Evolutionary conservation across 257 asterid genomes (phyloP), one percentile per base, ranked within the genome.

Genomic region (Solanum infundibuliforme): DNA sequence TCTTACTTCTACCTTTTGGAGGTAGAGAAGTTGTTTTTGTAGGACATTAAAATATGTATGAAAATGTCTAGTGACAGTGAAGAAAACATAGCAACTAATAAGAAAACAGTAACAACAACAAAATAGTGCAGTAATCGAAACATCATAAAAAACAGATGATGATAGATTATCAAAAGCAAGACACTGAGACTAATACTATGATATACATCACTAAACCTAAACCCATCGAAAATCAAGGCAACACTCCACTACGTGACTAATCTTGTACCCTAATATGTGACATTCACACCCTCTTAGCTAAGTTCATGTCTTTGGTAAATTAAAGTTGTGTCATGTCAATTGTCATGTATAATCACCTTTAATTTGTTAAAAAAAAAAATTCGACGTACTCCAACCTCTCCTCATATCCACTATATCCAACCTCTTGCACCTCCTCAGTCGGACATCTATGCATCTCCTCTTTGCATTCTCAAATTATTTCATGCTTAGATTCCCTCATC

Each of bases 21-120:
- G 1, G 1, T 55, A 18, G 23, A 18, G 8, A 55, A 20, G 8
- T 1, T 55, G n/a, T 16, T 18, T 0, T 20, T 0, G 1, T 6
- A 55, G n/a, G 65, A 55, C 0, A 16, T 48, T 16, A 16, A 14
- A 48, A 0, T 48, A 48, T 14, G 60, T 48, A 48, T 16, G 21
- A 48, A 2, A 48, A 48, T 14, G 60, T 48, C 0, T 0, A 48
- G 21, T 48, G 8, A 48, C 1, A 5, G 23, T 48, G 1, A 48
- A 13, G 20, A 46, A 48, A 48, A 43, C 0, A 2, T 48, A 48
- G 0, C 7, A 48, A 48, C 60, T 48, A 14, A 14, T 14, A 48
- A 52, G 8, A 52, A 16, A 2, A 16, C 3, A 52, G 3, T 52
- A 16, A 52, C 0, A 52, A 0, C 8, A 14, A 48, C 1, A 14